phyloP scores from a whole-genome alignment of 169 alveolate genomes.

The Plasmodium inui region DNA sequence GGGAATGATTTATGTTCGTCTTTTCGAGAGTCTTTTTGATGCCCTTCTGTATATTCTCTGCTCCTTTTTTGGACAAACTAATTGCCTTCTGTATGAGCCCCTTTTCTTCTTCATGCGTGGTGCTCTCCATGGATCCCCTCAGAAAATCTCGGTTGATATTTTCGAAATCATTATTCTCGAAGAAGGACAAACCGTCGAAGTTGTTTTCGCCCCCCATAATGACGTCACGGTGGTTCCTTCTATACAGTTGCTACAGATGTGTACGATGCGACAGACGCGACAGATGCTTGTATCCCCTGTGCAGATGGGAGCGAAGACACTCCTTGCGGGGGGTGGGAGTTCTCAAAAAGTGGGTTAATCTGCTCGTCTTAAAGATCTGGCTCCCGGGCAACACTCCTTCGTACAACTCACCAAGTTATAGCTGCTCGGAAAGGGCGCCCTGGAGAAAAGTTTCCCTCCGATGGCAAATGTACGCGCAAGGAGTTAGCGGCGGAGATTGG shows the following conservation, averaged over 20 bases:
- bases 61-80: constrained; percentile 58
- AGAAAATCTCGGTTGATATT: constrained; percentile 34
- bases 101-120: constrained; percentile 35
- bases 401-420: not conserved
- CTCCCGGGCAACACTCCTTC: not conserved
- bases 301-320: not conserved
- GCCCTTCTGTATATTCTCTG: constrained; percentile 66
- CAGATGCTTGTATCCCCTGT: not conserved
- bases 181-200: constrained; percentile 57
- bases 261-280: not conserved
- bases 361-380: not conserved
- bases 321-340: too few species aligned
- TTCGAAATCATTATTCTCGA: constrained; percentile 44
- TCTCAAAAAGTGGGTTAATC: not conserved
- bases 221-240: not conserved
- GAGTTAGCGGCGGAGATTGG: not conserved
- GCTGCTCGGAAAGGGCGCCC: not conserved
- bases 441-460: not conserved
- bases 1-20: constrained; percentile 25
- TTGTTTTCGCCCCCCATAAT: constrained; percentile 50
- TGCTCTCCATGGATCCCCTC: constrained; percentile 40
- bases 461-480: not conserved
- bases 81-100: constrained; percentile 65
- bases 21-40: constrained; percentile 64
- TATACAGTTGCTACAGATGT: not conserved